Percentiles rank a stretch among this genome's conserved stretches.
These are phyloP conservation scores for Russula griseocarnosa DNA, from an alignment of 768 basidiomycete genomes.

Conservation along the genomic window DNA sequence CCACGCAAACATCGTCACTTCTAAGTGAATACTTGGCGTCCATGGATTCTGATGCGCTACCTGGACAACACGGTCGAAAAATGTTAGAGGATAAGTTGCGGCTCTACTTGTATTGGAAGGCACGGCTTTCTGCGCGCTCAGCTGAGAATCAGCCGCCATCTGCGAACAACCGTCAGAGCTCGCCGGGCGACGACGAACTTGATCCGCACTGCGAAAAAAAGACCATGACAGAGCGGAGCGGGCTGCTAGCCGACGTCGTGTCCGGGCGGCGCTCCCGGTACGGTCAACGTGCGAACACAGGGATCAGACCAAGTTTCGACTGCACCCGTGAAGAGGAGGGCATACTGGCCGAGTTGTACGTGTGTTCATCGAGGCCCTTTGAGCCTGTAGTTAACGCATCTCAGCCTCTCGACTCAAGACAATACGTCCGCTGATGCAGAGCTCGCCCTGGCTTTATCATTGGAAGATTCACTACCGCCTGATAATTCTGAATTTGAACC, in stretches of 20 bases:
- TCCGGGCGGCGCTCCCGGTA: slow-evolving; percentile 65
- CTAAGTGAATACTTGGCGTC: slow-evolving; percentile 75
- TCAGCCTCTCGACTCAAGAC: slow-evolving; percentile 22
- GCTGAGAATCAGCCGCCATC: slow-evolving; percentile 35
- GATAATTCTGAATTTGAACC: slow-evolving; percentile 57
- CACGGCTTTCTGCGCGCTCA: slow-evolving; percentile 41
- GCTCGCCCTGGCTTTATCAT: slow-evolving; percentile 32
- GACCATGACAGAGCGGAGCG: slow-evolving; percentile 60
- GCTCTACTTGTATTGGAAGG: slow-evolving; percentile 80
- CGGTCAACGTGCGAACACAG: slow-evolving; percentile 15
- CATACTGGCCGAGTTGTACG: slow-evolving; percentile 39
- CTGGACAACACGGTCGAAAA: slow-evolving; percentile 58
- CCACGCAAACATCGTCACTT: slow-evolving; percentile 66
- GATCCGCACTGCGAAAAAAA: slow-evolving; percentile 79
- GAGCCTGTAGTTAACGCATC: not conserved
- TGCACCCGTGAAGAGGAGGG: slow-evolving; percentile 35
- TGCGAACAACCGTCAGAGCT: slow-evolving; percentile 31
- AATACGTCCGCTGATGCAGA: slow-evolving; percentile 38
- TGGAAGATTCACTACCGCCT: slow-evolving; percentile 17
- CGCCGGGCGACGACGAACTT: slow-evolving; percentile 38
- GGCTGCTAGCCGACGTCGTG: slow-evolving; percentile 60
- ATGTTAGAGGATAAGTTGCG: slow-evolving; percentile 80
- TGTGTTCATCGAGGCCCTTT: not conserved
- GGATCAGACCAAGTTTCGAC: slow-evolving; percentile 2
- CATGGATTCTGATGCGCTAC: slow-evolving; percentile 53